Base-by-base conservation (phyloP, 2,329 filamentous ascomycete species). In the Bertia moriformis region DNA sequence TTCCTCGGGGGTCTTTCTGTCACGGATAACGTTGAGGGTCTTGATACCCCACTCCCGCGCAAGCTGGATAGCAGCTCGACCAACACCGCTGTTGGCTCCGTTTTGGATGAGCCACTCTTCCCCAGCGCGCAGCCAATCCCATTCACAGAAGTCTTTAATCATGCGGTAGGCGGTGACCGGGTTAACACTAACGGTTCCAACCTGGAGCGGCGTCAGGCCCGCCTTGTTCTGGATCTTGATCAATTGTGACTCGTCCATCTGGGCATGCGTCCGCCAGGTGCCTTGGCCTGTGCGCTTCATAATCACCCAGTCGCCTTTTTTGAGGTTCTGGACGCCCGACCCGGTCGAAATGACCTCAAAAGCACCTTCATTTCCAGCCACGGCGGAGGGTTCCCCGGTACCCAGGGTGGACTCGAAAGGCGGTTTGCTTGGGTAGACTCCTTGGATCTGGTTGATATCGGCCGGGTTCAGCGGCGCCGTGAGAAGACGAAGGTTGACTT, bases 81-180 rank as follows among this genome's bases (percentile, higher is more conserved):
- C 91, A 14, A 98, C 91, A 10, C 87, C 91, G 32, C 78, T 86
- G 60, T 98, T 98, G 29, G 89, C 91, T 4, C 89, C 91, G 56
- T 98, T 98, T 61, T 98, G 91, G 37, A 98, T 78, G 54, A 95
- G 85, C 88, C 89, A 98, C 41, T 93, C 81, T 40, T 88, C 83
- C n/a, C 76, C 72, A 40, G 69, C 54, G 52, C 18, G 59, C 40
- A 62, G 63, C 38, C 70, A 47, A 2, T 59, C 61, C 10, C 65
- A 56, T 39, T 62, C 58, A 42, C 64, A 62, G 39, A 60, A 95
- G 54, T 89, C 83, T 41, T 78, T 76, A 42, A 98, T 70, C 78
- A 98, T 93, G 40, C 88, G 76, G 61, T 93, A 96, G 2, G 91
- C 91, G 1, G 87, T 93, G 57, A 85, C 88, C 1, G 91, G 91